These are phyloP conservation scores for Geranium incanum DNA, from an alignment of 441 rosid genomes.

Conservation along the genomic window DNA sequence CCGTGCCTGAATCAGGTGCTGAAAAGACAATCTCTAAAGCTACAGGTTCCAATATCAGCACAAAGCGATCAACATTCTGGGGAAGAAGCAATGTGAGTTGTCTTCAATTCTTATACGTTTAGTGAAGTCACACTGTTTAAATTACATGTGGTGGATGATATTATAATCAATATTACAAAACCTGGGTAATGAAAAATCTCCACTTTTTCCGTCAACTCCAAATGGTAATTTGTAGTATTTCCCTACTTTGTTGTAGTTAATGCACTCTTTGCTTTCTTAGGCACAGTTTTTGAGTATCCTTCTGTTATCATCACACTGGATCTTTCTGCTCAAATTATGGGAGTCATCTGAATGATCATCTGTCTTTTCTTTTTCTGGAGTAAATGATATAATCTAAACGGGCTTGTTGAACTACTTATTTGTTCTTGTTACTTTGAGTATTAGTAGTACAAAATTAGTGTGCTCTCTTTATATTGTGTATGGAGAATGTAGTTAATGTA, in stretches of 20 bases:
- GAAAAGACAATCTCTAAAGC: conserved; percentile 58
- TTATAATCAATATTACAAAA: not conserved
- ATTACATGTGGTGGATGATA: conserved; percentile 19
- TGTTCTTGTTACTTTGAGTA: too few relatives aligned
- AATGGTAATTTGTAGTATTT: not conserved
- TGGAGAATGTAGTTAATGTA: too few relatives aligned
- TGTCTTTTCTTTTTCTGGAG: too few relatives aligned
- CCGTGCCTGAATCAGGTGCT: conserved; percentile 54
- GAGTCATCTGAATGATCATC: too few relatives aligned
- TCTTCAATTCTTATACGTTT: conserved; percentile 19
- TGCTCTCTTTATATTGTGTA: too few relatives aligned
- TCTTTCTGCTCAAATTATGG: too few relatives aligned
- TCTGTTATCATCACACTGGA: too few relatives aligned
- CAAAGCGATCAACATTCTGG: conserved; percentile 79
- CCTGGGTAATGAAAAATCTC: not conserved
- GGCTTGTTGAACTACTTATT: too few relatives aligned
- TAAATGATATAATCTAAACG: too few relatives aligned
- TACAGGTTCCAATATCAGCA: conserved; percentile 47
- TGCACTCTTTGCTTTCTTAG: not conserved
- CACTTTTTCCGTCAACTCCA: not conserved
- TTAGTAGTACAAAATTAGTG: too few relatives aligned
- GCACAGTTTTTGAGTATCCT: too few relatives aligned
- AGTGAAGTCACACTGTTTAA: conserved; percentile 9
- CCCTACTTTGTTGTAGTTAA: not conserved
- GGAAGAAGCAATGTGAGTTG: conserved; percentile 78